phyloP scores from a whole-genome alignment of 2,329 filamentous ascomycete genomes.

The Ophioceras dolichostomum region DNA sequence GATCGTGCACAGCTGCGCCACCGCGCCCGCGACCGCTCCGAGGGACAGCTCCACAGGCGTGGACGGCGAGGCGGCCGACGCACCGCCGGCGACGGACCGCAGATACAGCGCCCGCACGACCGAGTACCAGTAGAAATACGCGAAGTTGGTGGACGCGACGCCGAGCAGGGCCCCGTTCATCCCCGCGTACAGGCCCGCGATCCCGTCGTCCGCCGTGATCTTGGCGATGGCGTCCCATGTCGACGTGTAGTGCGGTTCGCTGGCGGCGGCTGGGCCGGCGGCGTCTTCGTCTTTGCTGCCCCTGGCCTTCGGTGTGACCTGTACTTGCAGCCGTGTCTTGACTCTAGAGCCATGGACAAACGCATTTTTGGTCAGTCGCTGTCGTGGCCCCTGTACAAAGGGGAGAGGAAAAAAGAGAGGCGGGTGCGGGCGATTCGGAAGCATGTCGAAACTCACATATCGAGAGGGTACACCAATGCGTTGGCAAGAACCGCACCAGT shows the following conservation, averaged over 20 bases:
- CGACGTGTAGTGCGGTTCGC: conserved; percentile 67
- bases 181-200: conserved; percentile 76
- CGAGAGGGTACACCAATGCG: conserved; percentile 87
- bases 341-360: too few species aligned
- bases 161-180: conserved; percentile 79
- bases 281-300: too few species aligned
- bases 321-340: conserved; percentile 92
- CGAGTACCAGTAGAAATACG: conserved; percentile 99
- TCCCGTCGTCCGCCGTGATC: conserved; percentile 69
- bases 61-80: conserved; percentile 44
- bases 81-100: conserved; percentile 37
- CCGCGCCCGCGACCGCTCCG: conserved; percentile 75
- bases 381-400: neutral
- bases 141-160: conserved; percentile 95
- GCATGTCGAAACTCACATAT: conserved; percentile 81
- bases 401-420: too few species aligned
- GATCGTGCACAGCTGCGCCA: conserved; percentile 93
- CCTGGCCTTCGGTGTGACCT: conserved; percentile 58
- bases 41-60: conserved; percentile 74
- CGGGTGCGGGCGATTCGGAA: too few species aligned
- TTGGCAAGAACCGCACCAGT: conserved; percentile 91
- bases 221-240: conserved; percentile 81
- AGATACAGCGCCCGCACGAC: conserved; percentile 73
- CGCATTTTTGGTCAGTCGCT: too few species aligned
- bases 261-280: conserved; percentile 28